Evolutionary conservation across 2,329 filamentous ascomycete genomes (phyloP), one percentile per base, ranked within the genome.

Genomic region (Xylariales sp.): DNA sequence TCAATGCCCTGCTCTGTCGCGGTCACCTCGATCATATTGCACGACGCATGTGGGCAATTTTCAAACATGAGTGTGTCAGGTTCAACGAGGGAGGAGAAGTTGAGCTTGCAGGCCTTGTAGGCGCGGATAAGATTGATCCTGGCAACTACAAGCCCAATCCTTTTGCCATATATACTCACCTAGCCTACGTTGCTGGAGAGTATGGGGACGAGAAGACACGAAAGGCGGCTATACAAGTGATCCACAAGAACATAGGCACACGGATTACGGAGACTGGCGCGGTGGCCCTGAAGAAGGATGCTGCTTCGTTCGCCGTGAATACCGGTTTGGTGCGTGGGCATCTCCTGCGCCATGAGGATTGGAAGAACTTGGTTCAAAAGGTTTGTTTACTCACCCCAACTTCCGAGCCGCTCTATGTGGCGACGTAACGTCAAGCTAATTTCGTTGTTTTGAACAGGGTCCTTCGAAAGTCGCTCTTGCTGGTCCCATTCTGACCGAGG

Each of bases 1-100:
- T 27, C n/a, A 27, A 27, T 27, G 24, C 24, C 24, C 7, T 8
- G 24, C 24, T 27, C 24, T n/a, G 7, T 8, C 7, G 8, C n/a
- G 24, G 8, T 8, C n/a, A 27, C n/a, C 24, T 27, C n/a, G 8
- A 8, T 27, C 24, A 27, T 27, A 8, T 27, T 8, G 24, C 24
- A 8, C 24, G n/a, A 8, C 24, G 24, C 24, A 27, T n/a, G 7
- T 27, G 24, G 24, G 24, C 24, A 27, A 27, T 27, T n/a, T 8
- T 27, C n/a, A 8, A n/a, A 8, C 7, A 27, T 8, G 24, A 27
- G n/a, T 27, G 7, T n/a, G n/a, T 27, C 7, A 27, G 8, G 8
- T 27, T 8, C n/a, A n/a, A 27, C 24, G n/a, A 27, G 24, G n/a
- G n/a, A 8, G 24, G 69, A 70, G 50, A 67, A 71, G 19, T 48